These are phyloP conservation scores for Porcisia deanei DNA, from an alignment of 208 protist genomes.

Conservation along the genomic window DNA sequence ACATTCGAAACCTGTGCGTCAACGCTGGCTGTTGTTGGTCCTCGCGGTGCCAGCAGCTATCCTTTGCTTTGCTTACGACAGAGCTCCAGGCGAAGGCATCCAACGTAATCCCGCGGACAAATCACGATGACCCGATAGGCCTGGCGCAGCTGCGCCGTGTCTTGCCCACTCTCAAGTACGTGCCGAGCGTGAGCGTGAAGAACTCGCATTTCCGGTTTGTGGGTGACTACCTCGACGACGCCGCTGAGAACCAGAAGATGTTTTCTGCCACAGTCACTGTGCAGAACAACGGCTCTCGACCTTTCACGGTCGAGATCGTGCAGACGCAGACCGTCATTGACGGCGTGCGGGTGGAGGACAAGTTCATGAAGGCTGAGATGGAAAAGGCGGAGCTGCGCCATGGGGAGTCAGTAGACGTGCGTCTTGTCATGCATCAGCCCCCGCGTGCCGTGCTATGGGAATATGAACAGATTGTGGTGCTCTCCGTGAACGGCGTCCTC, in stretches of 20 bases:
- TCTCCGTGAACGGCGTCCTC: slow-evolving; percentile 63
- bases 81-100: slow-evolving; percentile 62
- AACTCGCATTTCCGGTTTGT: slow-evolving; percentile 66
- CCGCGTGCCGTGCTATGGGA: slow-evolving; percentile 50
- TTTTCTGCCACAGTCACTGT: slow-evolving; percentile 55
- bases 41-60: slow-evolving; percentile 66
- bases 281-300: slow-evolving; percentile 57
- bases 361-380: slow-evolving; percentile 47
- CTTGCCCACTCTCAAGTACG: slow-evolving; percentile 54
- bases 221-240: slow-evolving; percentile 35
- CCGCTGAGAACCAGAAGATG: slow-evolving; percentile 24
- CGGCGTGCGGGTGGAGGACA: slow-evolving; percentile 50
- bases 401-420: slow-evolving; percentile 67
- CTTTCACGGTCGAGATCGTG: slow-evolving; percentile 49
- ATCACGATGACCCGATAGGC: slow-evolving; percentile 61
- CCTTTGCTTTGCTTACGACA: slow-evolving; percentile 55
- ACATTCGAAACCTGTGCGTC: slow-evolving; percentile 57
- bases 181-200: slow-evolving; percentile 56
- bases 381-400: slow-evolving; percentile 51
- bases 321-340: slow-evolving; percentile 81
- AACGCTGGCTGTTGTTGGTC: slow-evolving; percentile 66
- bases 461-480: slow-evolving; percentile 76
- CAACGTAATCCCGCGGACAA: slow-evolving; percentile 49
- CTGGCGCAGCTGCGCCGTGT: slow-evolving; percentile 63
- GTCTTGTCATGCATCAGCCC: slow-evolving; percentile 43